These are phyloP conservation scores for Suillus tomentosus DNA, from an alignment of 768 basidiomycete genomes.

Conservation along the genomic window DNA sequence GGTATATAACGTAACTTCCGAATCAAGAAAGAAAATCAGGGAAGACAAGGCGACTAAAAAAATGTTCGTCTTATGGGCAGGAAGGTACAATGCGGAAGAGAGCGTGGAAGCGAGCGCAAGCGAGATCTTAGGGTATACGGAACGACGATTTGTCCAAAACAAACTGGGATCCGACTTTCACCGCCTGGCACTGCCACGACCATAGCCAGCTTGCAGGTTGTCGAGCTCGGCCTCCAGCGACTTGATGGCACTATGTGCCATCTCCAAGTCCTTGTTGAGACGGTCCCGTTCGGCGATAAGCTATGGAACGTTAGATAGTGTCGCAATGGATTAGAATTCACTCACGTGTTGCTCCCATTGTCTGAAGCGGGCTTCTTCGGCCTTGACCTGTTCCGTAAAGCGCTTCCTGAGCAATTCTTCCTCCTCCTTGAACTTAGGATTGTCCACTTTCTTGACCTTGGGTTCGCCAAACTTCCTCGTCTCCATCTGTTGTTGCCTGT, in stretches of 20 bases:
- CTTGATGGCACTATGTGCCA: conserved; percentile 91
- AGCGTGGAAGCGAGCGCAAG: conserved; percentile 22
- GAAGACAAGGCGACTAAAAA: conserved; percentile 24
- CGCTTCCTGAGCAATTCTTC: conserved; percentile 95
- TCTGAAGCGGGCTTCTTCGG: conserved; percentile 95
- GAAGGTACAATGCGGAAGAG: conserved; percentile 8
- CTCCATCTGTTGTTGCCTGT: conserved; percentile 99
- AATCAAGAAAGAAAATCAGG: conserved; percentile 17
- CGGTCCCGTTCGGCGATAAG: conserved; percentile 98
- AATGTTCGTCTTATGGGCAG: conserved; percentile 21
- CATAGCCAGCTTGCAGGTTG: conserved; percentile 84
- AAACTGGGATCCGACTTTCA: conserved; percentile 16
- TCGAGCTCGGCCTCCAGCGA: conserved; percentile 88
- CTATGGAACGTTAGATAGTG: conserved; percentile 42
- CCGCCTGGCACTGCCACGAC: conserved; percentile 54
- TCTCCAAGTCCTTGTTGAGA: conserved; percentile 97
- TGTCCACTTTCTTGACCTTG: conserved; percentile 98
- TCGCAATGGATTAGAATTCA: conserved; percentile 12
- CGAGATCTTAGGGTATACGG: conserved; percentile 29
- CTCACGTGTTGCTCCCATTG: conserved; percentile 99
- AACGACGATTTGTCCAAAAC: background rate
- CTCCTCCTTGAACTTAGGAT: conserved; percentile 99
- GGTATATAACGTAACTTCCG: conserved; percentile 20
- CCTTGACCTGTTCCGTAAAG: conserved; percentile 99
- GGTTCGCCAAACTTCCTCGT: conserved; percentile 98